phyloP scores from a whole-genome alignment of 2,329 filamentous ascomycete species.

The Aspergillus ochraceus region DNA sequence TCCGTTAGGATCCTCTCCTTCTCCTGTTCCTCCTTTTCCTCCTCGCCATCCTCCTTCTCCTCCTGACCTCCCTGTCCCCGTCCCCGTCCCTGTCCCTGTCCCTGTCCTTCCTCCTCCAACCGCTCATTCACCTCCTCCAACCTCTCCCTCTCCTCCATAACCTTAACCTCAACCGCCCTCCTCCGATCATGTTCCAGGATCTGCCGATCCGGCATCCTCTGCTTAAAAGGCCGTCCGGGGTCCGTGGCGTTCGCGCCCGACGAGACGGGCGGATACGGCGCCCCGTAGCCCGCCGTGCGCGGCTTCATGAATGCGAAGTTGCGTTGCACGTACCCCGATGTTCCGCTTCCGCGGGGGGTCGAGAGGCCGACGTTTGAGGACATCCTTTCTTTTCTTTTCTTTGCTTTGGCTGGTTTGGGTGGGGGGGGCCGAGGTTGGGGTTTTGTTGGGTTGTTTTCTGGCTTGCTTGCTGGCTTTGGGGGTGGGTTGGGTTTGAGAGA shows the following conservation, averaged over 20 bases:
- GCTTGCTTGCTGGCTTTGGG: no score
- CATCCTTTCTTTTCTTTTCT: conserved; percentile 56
- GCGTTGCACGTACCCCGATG: conserved; percentile 95
- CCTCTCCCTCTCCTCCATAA: conserved; percentile 83
- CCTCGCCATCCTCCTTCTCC: conserved; percentile 64
- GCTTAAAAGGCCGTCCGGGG: conserved; percentile 60
- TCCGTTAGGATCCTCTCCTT: conserved; percentile 58
- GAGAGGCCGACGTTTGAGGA: conserved; percentile 95
- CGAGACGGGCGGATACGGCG: conserved; percentile 64
- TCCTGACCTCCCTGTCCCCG: conserved; percentile 56
- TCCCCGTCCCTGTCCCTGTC: conserved; percentile 74
- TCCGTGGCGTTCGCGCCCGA: conserved; percentile 50
- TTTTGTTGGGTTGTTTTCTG: no score
- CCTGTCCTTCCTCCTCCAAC: conserved; percentile 73
- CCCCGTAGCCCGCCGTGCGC: conserved; percentile 66
- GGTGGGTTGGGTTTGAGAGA: neutral
- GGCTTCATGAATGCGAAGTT: conserved; percentile 87
- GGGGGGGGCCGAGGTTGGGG: no score
- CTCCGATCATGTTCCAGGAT: conserved; percentile 94
- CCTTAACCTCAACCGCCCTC: conserved; percentile 87
- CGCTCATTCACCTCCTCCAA: conserved; percentile 75
- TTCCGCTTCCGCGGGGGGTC: conserved; percentile 91
- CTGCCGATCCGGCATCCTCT: conserved; percentile 84
- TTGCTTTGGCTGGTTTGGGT: no score
- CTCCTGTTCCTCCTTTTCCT: conserved; percentile 18